Base-by-base conservation (phyloP, 805 yeast genomes). In the Hemisphaericaspora nanyangensis region DNA sequence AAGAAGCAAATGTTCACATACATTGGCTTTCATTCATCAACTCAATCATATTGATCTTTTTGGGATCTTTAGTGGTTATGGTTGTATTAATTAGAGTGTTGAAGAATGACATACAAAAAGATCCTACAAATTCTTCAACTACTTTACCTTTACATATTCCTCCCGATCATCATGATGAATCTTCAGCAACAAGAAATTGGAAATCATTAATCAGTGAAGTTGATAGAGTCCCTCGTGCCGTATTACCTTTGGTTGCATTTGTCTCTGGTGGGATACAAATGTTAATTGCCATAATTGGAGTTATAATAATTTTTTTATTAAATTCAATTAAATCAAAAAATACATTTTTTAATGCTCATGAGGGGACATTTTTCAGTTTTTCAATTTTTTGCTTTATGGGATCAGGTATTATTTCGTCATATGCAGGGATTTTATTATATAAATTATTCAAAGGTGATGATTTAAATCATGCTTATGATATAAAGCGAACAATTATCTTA, bases 11-110 rank as follows among this genome's bases (percentile, higher is more conserved):
- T 37, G 55, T 53, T 19, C 76, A 73, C 26, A 77, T 85, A 44
- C 95, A 85, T 54, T 85, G 93, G 91, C 58, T 87, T 25, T 80
- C 95, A 1, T 60, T 87, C 40, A 68, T 83, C 26, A 85, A 86
- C 55, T 81, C 95, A 0, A 51, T 83, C 11, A 82, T 83, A 2
- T 69, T 87, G 34, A 79, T 81, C 4, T 58, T 76, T 3, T 65
- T 85, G 19, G 64, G 84, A 4, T 72, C 91, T 0, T 64, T 81
- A 12, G 61, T 82, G 22, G 90, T 82, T 12, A 88, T 80, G 11
- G 70, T 78, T 17, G 79, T 85, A 2, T 69, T 85, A 39, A 47
- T 81, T 29, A 65, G 79, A 44, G 72, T 82, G 2, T 63, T 84
- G 41, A 71, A 59, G 15, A 42, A 38, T 15, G 44, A 41, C 16